phyloP scores from a whole-genome alignment of 805 yeast species.

The Ogataea polymorpha region DNA sequence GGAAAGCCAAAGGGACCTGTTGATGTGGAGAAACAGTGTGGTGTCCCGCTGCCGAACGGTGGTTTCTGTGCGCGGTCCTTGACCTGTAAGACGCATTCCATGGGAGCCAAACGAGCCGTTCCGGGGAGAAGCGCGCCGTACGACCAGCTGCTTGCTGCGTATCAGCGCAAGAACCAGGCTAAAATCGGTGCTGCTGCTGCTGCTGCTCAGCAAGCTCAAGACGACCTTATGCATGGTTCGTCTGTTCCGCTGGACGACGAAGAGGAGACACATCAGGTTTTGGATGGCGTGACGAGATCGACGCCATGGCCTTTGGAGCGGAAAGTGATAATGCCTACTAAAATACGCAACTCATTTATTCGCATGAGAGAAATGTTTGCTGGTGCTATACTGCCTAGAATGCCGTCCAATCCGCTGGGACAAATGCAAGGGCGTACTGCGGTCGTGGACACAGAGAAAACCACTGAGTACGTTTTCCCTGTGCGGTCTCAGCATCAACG shows the following conservation, averaged over 20 bases:
- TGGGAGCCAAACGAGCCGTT: slow-evolving; percentile 97
- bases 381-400: slow-evolving; percentile 68
- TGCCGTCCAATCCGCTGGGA: slow-evolving; percentile 58
- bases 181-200: slow-evolving; percentile 81
- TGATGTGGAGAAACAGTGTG: slow-evolving; percentile 93
- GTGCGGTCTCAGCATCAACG: slow-evolving; percentile 47
- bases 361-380: slow-evolving; percentile 95
- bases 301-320: slow-evolving; percentile 82
- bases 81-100: slow-evolving; percentile 96
- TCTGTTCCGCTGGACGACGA: slow-evolving; percentile 68
- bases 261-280: slow-evolving; percentile 87
- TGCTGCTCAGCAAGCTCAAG: slow-evolving; percentile 72
- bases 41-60: slow-evolving; percentile 91
- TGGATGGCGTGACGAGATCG: slow-evolving; percentile 82
- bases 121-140: slow-evolving; percentile 91
- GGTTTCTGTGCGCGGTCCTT: slow-evolving; percentile 93
- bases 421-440: slow-evolving; percentile 80
- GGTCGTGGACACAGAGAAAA: slow-evolving; percentile 66
- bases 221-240: slow-evolving; percentile 51
- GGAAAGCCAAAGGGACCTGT: slow-evolving; percentile 76
- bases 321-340: slow-evolving; percentile 64
- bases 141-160: slow-evolving; percentile 81
- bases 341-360: slow-evolving; percentile 68
- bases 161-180: slow-evolving; percentile 90
- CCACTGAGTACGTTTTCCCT: slow-evolving; percentile 59